Base-by-base conservation (phyloP, 495 filamentous ascomycete genomes). In the Talaromyces adpressus region DNA sequence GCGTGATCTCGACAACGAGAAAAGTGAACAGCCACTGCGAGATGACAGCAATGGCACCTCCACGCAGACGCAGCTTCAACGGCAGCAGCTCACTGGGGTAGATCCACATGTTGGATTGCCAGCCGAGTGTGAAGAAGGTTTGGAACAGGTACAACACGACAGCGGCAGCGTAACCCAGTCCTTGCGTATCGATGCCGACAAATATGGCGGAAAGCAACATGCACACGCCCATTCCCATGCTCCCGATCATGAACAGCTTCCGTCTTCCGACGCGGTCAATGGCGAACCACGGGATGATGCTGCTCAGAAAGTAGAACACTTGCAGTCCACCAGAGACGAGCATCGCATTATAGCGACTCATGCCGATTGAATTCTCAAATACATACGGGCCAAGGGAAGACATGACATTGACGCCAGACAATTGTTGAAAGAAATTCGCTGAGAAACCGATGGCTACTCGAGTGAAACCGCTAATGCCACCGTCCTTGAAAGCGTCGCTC, bases 1-100 rank as follows among this genome's bases (percentile, higher is more conserved):
- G 84, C 0, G 83, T 87, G 62, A 85, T 79, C 71, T 82, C 77
- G 32, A 85, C 84, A 32, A 88, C 79, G 23, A 68, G 34, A n/a
- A 69, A 71, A 62, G 73, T 73, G 65, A 73, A 81, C 27, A 81
- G 66, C 82, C 82, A 85, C 67, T 82, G 76, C 49, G 77, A 80
- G 0, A 75, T 75, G 8, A 80, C 83, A 6, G 75, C 76, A 29
- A 85, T 73, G 6, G 80, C 78, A 25, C 76, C 75, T 67, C 81
- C 80, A 12, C 77, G 77, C 29, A 79, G 78, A 45, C 84, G 79
- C 27, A 86, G 77, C 11, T 72, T 68, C 25, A 82, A 64, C 4
- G 82, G 82, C 4, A 78, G 76, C 54, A 86, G 73, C 67, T 86
- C 83, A 20, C 82, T 78, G 59, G 79, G 79, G 69, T 84, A 84